phyloP scores from a whole-genome alignment of 192 early-diverging fungal genomes.

The Chytriomyces confervae region DNA sequence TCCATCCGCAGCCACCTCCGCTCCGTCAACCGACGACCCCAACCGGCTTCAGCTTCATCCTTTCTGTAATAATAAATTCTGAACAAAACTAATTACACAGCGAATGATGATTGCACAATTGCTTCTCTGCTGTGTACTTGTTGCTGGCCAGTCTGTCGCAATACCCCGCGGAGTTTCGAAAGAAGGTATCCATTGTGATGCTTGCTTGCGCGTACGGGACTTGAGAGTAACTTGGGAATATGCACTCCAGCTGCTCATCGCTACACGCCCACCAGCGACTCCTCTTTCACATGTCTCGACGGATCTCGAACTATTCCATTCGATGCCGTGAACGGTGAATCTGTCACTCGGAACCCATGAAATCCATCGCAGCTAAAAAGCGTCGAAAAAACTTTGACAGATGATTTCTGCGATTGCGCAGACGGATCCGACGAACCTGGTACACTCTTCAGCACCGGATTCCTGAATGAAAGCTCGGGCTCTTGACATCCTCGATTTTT shows the following conservation, averaged over 20 bases:
- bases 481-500: neutral
- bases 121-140: neutral
- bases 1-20: no score
- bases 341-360: neutral
- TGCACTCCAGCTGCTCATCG: neutral
- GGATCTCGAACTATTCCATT: constrained; percentile 68
- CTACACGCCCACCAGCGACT: neutral
- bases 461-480: neutral
- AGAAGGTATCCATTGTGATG: constrained; percentile 1
- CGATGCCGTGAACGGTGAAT: constrained; percentile 70
- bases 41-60: no score
- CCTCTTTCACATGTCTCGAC: constrained; percentile 69
- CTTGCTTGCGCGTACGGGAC: neutral
- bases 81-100: no score
- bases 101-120: no score
- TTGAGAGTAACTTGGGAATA: neutral
- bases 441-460: constrained; percentile 23
- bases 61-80: no score
- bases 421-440: constrained; percentile 96
- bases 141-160: neutral
- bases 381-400: neutral
- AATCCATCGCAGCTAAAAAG: neutral
- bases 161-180: constrained; percentile 11
- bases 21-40: no score
- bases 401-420: constrained; percentile 92